Conservation (phyloP, 768 basidiomycete species). For the Pisolithus tinctorius region DNA sequence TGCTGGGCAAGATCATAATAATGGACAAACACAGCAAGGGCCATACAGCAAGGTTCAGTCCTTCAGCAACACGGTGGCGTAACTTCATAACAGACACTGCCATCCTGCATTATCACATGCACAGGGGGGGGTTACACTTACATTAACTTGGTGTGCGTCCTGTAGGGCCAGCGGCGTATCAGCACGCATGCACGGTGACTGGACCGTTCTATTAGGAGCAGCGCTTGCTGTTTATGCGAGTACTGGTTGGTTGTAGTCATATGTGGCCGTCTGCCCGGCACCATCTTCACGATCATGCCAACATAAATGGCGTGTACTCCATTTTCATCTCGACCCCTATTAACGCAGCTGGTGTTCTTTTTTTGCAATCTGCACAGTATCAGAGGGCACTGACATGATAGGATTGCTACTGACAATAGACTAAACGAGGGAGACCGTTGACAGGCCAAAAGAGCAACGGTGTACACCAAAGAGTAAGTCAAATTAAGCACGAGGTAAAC, state of each 20-base stretch:
- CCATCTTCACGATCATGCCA: background rate
- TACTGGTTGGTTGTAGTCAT: too few species aligned
- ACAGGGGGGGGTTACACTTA: too few species aligned
- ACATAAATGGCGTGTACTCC: background rate
- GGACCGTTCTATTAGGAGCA: too few species aligned
- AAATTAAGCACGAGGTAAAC: background rate
- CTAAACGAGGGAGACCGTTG: background rate
- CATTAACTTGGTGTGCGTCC: too few species aligned
- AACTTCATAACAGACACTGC: background rate
- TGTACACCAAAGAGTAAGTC: background rate
- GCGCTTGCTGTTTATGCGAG: too few species aligned
- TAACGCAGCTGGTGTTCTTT: background rate
- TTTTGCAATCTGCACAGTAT: background rate
- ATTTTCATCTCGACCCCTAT: background rate
- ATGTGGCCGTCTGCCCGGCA: too few species aligned
- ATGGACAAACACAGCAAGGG: background rate
- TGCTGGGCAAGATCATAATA: background rate
- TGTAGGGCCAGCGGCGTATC: background rate
- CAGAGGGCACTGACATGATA: background rate
- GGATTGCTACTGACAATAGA: background rate
- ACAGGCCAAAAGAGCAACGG: background rate
- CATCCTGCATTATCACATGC: too few species aligned
- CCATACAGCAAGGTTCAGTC: slow-evolving; percentile 2
- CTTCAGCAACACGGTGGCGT: slow-evolving; percentile 3
- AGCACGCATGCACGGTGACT: background rate